Evolutionary conservation across 352 stramenopile species (phyloP).

Genomic region (Pythium phragmitis): DNA sequence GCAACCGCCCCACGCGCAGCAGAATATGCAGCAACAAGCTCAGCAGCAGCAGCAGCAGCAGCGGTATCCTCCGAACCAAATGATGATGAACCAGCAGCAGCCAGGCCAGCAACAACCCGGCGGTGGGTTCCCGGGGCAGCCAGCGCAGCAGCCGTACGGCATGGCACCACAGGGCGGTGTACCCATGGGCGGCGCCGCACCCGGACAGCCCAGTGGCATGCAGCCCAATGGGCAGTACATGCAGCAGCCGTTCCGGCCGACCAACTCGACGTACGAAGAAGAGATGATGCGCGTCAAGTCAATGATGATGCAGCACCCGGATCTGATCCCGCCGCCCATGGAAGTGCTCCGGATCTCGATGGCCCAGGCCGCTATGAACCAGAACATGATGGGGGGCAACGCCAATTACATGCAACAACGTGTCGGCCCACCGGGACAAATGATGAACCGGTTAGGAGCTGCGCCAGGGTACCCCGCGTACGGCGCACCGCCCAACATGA

Average conservation of each 20-base stretch:
- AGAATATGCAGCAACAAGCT: constrained; percentile 37
- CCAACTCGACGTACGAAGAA: constrained; percentile 78
- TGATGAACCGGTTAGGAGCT: constrained; percentile 50
- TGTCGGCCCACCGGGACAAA: constrained; percentile 40
- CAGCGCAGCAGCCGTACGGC: constrained; percentile 35
- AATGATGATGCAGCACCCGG: constrained; percentile 88
- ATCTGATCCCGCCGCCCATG: constrained; percentile 85
- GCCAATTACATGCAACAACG: constrained; percentile 72
- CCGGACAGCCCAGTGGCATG: constrained; percentile 31
- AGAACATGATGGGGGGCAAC: constrained; percentile 58
- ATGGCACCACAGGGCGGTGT: constrained; percentile 32
- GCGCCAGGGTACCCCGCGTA: constrained; percentile 52
- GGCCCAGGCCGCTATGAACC: constrained; percentile 65
- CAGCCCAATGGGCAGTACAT: constrained; percentile 59
- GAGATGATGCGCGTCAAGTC: constrained; percentile 86
- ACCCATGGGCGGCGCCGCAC: constrained; percentile 24
- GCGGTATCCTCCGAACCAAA: constrained; percentile 59
- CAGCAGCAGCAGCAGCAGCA: constrained; percentile 43
- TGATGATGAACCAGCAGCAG: constrained; percentile 65
- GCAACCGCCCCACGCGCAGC: constrained; percentile 23
- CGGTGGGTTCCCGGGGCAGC: constrained; percentile 38
- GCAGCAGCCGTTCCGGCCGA: constrained; percentile 58
- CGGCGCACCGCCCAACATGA: constrained; percentile 57
- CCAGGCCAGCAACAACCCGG: constrained; percentile 23
- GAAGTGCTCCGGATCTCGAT: constrained; percentile 86